A percentile compares a stretch with the other conserved stretches of the same genome.
These are phyloP conservation scores for Fusarium decemcellulare DNA, from an alignment of 2,329 filamentous ascomycete species.

Conservation along the genomic window DNA sequence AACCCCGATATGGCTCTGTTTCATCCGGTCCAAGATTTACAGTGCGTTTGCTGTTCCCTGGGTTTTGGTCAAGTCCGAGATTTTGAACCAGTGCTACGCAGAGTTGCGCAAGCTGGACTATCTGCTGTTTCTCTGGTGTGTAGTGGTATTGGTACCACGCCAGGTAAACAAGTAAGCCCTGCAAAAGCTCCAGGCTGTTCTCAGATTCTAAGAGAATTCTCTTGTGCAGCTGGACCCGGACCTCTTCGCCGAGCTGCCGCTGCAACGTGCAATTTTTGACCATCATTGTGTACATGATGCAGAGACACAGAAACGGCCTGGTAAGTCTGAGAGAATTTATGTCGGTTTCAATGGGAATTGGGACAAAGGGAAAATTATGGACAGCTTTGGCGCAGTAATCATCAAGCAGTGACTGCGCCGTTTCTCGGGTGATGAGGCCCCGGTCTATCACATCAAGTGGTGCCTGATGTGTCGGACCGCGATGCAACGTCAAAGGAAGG, in stretches of 20 bases:
- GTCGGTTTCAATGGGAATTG: not conserved
- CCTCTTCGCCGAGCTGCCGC: constrained; percentile 8
- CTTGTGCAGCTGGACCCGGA: constrained; percentile 4
- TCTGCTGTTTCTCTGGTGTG: constrained; percentile 7
- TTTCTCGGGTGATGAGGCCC: constrained; percentile 1
- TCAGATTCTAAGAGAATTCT: constrained; percentile 4
- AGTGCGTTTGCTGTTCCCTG: not conserved
- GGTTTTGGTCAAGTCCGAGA: constrained; percentile 17
- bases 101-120: constrained; percentile 7
- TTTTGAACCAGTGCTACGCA: constrained; percentile 10
- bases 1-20: not conserved
- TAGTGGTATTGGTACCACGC: constrained; percentile 20
- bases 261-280: constrained; percentile 6
- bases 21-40: constrained; percentile 8
- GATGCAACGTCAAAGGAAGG: not conserved
- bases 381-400: constrained; percentile 6
- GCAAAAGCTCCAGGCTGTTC: constrained; percentile 5
- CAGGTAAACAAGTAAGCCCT: constrained; percentile 4
- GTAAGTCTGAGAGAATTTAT: not conserved
- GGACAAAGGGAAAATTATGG: constrained; percentile 1
- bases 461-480: not conserved
- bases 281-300: constrained; percentile 2
- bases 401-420: constrained; percentile 4
- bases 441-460: constrained; percentile 6
- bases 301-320: not conserved